Conservation (phyloP, 768 basidiomycete species). For the Hericium erinaceus region DNA sequence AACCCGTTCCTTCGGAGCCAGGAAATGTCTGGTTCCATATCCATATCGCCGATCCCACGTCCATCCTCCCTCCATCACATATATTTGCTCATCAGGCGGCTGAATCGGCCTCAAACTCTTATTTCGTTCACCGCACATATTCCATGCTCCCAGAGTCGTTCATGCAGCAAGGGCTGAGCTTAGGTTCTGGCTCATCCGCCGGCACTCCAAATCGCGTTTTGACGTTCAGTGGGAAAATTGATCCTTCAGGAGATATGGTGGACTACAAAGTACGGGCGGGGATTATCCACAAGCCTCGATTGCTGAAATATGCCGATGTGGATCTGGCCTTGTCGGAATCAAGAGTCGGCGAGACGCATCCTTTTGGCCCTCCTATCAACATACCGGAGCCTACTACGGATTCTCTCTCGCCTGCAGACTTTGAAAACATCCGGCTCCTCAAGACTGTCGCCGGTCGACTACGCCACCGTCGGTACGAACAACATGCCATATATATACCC, state of each 20-base stretch:
- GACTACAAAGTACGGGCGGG: slow-evolving; percentile 68
- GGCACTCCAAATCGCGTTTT: slow-evolving; percentile 47
- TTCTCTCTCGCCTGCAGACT: slow-evolving; percentile 1
- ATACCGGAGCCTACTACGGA: background rate
- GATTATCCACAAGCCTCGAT: slow-evolving; percentile 57
- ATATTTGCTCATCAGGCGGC: slow-evolving; percentile 49
- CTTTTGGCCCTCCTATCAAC: slow-evolving; percentile 30
- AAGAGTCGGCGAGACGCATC: slow-evolving; percentile 21
- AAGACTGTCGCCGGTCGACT: slow-evolving; percentile 14
- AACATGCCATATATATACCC: background rate
- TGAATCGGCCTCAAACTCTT: slow-evolving; percentile 41
- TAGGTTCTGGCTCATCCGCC: slow-evolving; percentile 28
- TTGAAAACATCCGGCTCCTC: slow-evolving; percentile 24
- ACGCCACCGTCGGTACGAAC: background rate
- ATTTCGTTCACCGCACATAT: slow-evolving; percentile 53
- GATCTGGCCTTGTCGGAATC: slow-evolving; percentile 37
- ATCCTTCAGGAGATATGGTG: slow-evolving; percentile 49
- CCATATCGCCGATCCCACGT: slow-evolving; percentile 90
- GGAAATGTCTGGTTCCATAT: slow-evolving; percentile 72
- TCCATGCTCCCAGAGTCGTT: slow-evolving; percentile 66
- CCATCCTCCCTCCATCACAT: slow-evolving; percentile 65
- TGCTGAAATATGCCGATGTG: slow-evolving; percentile 58
- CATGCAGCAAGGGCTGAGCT: slow-evolving; percentile 40
- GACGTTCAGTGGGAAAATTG: slow-evolving; percentile 73
- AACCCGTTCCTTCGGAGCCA: slow-evolving; percentile 51